phyloP scores from a whole-genome alignment of 352 stramenopile genomes.

The Phytophthora pluvialis region DNA sequence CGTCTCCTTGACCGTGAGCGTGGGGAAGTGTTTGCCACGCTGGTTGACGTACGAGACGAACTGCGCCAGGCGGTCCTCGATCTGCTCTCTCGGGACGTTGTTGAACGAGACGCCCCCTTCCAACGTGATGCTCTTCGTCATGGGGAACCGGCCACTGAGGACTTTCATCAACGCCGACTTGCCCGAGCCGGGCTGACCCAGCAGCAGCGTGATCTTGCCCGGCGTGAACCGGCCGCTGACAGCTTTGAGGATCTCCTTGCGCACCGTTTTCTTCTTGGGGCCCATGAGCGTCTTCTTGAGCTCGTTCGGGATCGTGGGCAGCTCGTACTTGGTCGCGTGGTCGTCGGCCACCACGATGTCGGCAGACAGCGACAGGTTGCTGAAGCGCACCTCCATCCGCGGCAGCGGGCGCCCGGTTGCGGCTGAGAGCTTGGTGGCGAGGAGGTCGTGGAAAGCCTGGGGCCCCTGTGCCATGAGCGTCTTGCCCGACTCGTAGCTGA shows the following conservation, averaged over 20 bases:
- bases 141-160: constrained; percentile 22
- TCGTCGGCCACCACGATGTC: constrained; percentile 22
- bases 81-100: constrained; percentile 11
- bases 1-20: constrained; percentile 58
- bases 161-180: constrained; percentile 42
- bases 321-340: constrained; percentile 20
- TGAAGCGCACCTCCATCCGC: constrained; percentile 20
- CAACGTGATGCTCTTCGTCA: constrained; percentile 21
- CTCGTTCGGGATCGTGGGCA: constrained; percentile 21
- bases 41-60: constrained; percentile 55
- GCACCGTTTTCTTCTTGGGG: constrained; percentile 27
- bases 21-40: constrained; percentile 55
- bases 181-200: constrained; percentile 19
- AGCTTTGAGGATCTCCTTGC: constrained; percentile 26
- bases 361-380: constrained; percentile 17
- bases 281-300: constrained; percentile 38
- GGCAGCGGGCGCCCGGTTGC: constrained; percentile 33
- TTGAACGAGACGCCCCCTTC: constrained; percentile 19
- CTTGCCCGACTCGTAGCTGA: constrained; percentile 27
- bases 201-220: constrained; percentile 21
- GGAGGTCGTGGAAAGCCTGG: constrained; percentile 30
- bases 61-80: constrained; percentile 27
- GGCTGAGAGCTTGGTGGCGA: constrained; percentile 26
- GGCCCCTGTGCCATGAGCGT: constrained; percentile 34
- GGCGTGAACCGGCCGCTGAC: constrained; percentile 18